Percentiles rank a stretch among this genome's conserved stretches.
Evolutionary conservation across 208 protist species (phyloP).

Genomic region (Vickermania ingenoplastis): DNA sequence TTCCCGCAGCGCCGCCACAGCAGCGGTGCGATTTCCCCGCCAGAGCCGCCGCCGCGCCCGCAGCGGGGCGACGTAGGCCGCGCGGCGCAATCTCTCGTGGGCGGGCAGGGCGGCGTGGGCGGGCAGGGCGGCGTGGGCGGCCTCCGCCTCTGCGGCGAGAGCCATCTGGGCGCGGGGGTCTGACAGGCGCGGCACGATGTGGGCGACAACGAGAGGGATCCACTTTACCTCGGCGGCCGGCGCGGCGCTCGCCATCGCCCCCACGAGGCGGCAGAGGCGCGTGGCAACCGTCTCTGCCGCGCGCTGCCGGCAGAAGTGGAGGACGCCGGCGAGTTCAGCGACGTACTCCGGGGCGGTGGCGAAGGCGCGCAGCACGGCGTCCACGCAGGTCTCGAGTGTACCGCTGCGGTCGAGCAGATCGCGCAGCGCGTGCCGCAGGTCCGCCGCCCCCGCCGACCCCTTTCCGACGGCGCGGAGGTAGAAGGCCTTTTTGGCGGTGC

Average conservation of each 20-base stretch:
- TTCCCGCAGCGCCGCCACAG: slow-evolving; percentile 9
- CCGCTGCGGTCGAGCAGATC: slow-evolving; percentile 12
- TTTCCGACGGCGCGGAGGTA: slow-evolving; percentile 24
- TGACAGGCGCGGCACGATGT: slow-evolving; percentile 15
- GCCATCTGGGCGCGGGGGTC: slow-evolving; percentile 15
- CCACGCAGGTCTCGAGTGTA: slow-evolving; percentile 11
- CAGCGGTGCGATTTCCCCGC: slow-evolving; percentile 12
- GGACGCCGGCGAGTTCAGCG: slow-evolving; percentile 13
- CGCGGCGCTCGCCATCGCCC: slow-evolving; percentile 11
- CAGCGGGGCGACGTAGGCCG: slow-evolving; percentile 14
- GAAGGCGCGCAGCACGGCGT: slow-evolving; percentile 23
- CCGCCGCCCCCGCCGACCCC: slow-evolving; percentile 12
- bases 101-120: not conserved
- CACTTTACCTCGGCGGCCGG: slow-evolving; percentile 5
- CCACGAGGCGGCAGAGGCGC: not conserved
- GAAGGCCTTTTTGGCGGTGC: slow-evolving; percentile 39
- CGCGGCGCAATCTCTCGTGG: not conserved
- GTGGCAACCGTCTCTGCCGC: not conserved
- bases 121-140: not conserved
- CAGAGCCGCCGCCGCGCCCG: slow-evolving; percentile 18
- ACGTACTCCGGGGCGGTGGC: slow-evolving; percentile 14
- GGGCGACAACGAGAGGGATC: slow-evolving; percentile 18
- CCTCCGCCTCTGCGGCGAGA: not conserved
- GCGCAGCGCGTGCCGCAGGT: slow-evolving; percentile 9
- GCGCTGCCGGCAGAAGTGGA: not conserved